Evolutionary conservation across 441 rosid species (phyloP).

Genomic region (Biscutella laevigata): DNA sequence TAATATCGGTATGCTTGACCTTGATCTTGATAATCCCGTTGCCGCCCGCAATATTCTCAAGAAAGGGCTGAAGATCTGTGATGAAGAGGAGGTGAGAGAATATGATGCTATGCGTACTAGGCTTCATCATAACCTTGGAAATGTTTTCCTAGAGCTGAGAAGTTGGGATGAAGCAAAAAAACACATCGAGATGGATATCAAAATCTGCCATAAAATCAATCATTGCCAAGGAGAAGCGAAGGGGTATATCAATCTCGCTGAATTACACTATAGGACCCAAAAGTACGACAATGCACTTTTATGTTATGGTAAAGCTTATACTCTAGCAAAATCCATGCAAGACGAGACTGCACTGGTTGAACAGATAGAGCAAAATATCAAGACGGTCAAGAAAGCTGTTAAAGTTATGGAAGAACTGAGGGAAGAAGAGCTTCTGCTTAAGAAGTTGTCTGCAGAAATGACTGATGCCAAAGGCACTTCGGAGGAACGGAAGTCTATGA

Average conservation of each 20-base stretch:
- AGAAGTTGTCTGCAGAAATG: slow-evolving; percentile 58
- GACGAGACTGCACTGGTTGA: slow-evolving; percentile 73
- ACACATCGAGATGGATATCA: slow-evolving; percentile 74
- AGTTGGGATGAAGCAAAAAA: slow-evolving; percentile 65
- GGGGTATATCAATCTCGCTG: slow-evolving; percentile 93
- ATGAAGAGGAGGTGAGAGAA: slow-evolving; percentile 78
- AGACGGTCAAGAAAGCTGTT: slow-evolving; percentile 52
- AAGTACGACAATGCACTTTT: slow-evolving; percentile 64
- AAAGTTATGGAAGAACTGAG: slow-evolving; percentile 64
- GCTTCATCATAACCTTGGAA: slow-evolving; percentile 93
- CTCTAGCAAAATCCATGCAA: slow-evolving; percentile 80
- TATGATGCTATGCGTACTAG: slow-evolving; percentile 74
- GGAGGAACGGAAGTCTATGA: slow-evolving; percentile 56
- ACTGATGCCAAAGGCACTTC: slow-evolving; percentile 49
- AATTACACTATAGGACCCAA: slow-evolving; percentile 62
- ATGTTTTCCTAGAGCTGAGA: slow-evolving; percentile 59
- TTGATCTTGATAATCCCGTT: slow-evolving; percentile 76
- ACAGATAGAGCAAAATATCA: slow-evolving; percentile 61
- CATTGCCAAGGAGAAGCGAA: slow-evolving; percentile 92
- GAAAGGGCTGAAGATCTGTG: slow-evolving; percentile 69
- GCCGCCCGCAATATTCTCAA: slow-evolving; percentile 49
- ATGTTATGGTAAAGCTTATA: slow-evolving; percentile 73
- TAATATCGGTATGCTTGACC: slow-evolving; percentile 84
- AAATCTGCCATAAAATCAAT: slow-evolving; percentile 59
- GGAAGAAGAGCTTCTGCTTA: slow-evolving; percentile 71